phyloP scores from a whole-genome alignment of 257 asterid species.

The Voacanga thouarsii region DNA sequence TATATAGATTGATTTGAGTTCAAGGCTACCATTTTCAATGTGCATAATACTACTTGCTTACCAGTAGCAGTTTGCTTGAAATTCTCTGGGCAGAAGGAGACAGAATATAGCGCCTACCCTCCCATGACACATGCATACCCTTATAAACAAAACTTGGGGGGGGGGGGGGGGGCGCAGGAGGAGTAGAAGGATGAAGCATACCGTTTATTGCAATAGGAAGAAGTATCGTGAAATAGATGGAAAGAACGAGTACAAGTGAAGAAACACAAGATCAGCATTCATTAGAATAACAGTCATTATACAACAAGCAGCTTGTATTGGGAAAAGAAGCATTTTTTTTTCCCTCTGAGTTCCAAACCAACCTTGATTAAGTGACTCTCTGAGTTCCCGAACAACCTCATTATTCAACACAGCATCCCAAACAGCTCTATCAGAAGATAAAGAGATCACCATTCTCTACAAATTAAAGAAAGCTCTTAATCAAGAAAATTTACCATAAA shows the following conservation, averaged over 20 bases:
- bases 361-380: conserved; percentile 51
- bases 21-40: background rate
- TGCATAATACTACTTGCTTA: background rate
- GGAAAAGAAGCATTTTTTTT: background rate
- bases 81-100: background rate
- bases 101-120: background rate
- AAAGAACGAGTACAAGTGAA: background rate
- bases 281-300: background rate
- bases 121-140: background rate
- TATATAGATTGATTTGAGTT: background rate
- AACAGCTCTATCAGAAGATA: conserved; percentile 69
- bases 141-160: background rate
- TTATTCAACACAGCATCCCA: conserved; percentile 82
- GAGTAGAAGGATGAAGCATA: background rate
- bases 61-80: background rate
- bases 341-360: background rate
- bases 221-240: background rate
- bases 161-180: no score
- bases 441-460: conserved; percentile 66
- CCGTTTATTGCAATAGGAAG: background rate
- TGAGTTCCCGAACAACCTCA: conserved; percentile 61
- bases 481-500: background rate
- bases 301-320: background rate
- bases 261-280: background rate
- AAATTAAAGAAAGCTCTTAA: background rate